A percentile compares a stretch with the other conserved stretches of the same genome.
Evolutionary conservation across 352 stramenopile species (phyloP).

Genomic region (Globisporangium alternatum): DNA sequence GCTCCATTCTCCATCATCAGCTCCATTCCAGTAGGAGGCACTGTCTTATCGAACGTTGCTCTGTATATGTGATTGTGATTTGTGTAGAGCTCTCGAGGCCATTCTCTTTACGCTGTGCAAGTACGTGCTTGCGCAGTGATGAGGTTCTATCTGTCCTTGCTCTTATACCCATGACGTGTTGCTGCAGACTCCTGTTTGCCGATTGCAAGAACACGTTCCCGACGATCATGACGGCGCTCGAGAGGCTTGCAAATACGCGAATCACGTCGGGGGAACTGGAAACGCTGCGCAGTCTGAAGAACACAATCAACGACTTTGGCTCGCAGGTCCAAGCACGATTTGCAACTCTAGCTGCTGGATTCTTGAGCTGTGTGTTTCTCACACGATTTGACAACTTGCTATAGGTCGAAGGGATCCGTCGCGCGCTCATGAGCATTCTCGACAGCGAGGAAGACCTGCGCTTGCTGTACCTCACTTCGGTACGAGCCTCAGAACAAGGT

Average conservation of each 20-base stretch:
- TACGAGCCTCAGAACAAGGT: background rate
- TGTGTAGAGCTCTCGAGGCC: slow-evolving; percentile 36
- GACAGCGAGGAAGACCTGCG: slow-evolving; percentile 36
- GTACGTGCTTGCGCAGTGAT: slow-evolving; percentile 9
- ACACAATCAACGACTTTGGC: slow-evolving; percentile 35
- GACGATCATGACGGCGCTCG: slow-evolving; percentile 16
- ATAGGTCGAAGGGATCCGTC: slow-evolving; percentile 20
- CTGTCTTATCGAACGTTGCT: background rate
- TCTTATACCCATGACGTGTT: background rate
- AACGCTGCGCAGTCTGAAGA: slow-evolving; percentile 30
- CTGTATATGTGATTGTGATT: background rate
- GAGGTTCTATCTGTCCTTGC: too few relatives aligned
- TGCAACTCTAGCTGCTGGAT: background rate
- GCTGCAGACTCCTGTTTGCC: slow-evolving; percentile 10
- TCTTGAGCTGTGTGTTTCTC: too few relatives aligned
- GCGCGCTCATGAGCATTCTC: slow-evolving; percentile 27
- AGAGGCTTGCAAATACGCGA: slow-evolving; percentile 14
- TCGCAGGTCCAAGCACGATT: slow-evolving; percentile 2
- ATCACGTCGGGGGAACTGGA: slow-evolving; percentile 24
- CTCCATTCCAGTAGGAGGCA: too few relatives aligned
- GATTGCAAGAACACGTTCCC: slow-evolving; percentile 15
- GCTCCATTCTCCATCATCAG: background rate
- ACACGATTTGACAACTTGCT: background rate
- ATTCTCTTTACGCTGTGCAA: slow-evolving; percentile 27
- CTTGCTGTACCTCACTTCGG: slow-evolving; percentile 21